phyloP scores from a whole-genome alignment of 495 filamentous ascomycete genomes.

The Annulohypoxylon stygium region DNA sequence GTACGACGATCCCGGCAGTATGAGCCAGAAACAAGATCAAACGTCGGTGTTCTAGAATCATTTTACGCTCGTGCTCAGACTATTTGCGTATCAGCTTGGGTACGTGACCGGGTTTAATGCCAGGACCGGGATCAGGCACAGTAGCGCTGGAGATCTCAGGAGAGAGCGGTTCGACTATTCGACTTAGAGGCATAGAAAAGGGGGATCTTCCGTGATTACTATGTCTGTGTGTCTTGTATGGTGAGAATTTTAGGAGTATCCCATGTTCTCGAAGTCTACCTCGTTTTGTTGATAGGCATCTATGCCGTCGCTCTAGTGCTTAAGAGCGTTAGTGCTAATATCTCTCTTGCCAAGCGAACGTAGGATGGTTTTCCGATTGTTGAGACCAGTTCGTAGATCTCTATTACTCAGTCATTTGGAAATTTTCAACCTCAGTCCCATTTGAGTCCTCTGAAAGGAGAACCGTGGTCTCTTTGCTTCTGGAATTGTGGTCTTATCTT shows the following conservation, averaged over 20 bases:
- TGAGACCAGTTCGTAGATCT: background rate
- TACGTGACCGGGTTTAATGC: background rate
- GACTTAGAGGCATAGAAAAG: background rate
- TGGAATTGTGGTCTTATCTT: background rate
- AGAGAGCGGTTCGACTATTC: background rate
- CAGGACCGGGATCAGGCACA: background rate
- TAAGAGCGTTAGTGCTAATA: background rate
- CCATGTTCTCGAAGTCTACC: background rate
- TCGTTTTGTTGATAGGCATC: background rate
- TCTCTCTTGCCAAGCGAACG: background rate
- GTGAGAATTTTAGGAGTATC: background rate
- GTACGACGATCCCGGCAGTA: background rate
- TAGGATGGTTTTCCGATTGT: background rate
- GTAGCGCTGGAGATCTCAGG: constrained; percentile 1
- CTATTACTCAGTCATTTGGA: background rate
- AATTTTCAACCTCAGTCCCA: background rate
- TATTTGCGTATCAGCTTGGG: background rate
- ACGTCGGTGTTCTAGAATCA: constrained; percentile 6
- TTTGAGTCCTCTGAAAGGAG: background rate
- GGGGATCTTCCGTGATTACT: background rate
- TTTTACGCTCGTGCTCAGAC: constrained; percentile 4
- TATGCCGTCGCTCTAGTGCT: background rate
- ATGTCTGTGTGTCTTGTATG: background rate
- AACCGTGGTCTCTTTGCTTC: background rate
- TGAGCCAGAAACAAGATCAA: constrained; percentile 6